phyloP scores from a whole-genome alignment of 768 basidiomycete species.

The Termitomyces sp. region DNA sequence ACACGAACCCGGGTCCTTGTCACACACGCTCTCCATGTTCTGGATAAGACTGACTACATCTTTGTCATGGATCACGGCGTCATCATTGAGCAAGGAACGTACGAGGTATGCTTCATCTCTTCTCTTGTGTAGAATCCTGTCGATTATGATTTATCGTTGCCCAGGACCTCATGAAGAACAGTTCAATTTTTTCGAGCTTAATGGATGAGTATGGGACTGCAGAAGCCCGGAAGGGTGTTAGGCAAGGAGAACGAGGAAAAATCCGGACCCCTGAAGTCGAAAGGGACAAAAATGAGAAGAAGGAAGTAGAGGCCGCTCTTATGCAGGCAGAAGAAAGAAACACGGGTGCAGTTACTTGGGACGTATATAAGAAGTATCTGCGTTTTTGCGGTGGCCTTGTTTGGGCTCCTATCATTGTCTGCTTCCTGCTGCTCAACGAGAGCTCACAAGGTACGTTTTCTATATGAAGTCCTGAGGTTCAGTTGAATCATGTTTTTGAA shows the following conservation, averaged over 20 bases:
- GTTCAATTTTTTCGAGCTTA: constrained; percentile 41
- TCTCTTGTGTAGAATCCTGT: not conserved
- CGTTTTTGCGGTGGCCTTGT: constrained; percentile 40
- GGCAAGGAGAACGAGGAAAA: constrained; percentile 12
- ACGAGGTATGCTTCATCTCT: constrained; percentile 28
- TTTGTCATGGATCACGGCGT: constrained; percentile 56
- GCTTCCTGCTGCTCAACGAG: constrained; percentile 43
- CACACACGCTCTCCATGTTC: constrained; percentile 54
- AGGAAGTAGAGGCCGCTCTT: constrained; percentile 26
- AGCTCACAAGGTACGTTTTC: constrained; percentile 38
- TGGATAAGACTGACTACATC: constrained; percentile 57
- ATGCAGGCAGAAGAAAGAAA: constrained; percentile 57
- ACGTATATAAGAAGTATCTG: constrained; percentile 45
- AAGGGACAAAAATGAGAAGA: constrained; percentile 13
- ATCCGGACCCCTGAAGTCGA: not conserved
- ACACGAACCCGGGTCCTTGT: constrained; percentile 57
- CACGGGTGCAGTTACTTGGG: constrained; percentile 46
- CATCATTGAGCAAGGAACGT: constrained; percentile 62
- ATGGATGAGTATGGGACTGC: constrained; percentile 52
- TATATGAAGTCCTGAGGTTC: not conserved
- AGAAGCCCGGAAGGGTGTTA: constrained; percentile 28
- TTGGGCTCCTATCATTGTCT: constrained; percentile 42
- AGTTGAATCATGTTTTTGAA: constrained; percentile 10
- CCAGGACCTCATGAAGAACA: constrained; percentile 41
- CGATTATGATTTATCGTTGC: not conserved